Base-by-base conservation (phyloP, 768 basidiomycete species). In the Russula abietina region DNA sequence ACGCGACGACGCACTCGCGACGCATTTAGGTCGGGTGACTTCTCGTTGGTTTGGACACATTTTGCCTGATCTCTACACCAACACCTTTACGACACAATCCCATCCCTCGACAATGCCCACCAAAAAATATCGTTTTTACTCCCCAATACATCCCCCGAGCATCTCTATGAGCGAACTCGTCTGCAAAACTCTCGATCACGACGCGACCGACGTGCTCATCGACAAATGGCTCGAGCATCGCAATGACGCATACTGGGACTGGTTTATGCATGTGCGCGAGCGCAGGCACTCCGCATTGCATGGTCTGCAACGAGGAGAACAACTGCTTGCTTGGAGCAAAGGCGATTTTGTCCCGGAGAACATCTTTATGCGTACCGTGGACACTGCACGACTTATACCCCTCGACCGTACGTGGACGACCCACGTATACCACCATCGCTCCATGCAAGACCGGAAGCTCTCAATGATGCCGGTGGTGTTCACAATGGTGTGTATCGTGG, bases 181-280 rank as follows among this genome's bases (percentile, higher is more conserved):
- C 58, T 85, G 85, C 75, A 89, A 87, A 46, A 88, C 86, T 6
- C 80, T 90, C 60, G 86, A 87, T 74, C 84, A 88, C 75, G 85
- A 88, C 67, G 80, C 84, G 19, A 88, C 88, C 1, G 86, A 88
- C 75, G 79, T 83, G 76, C 83, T 90, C 68, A 89, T 90, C 75
- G 87, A 90, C 78, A 87, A 85, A 72, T 90, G 88, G 88, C 85
- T 90, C 50, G 87, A 89, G 70, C 86, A 89, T 70, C 82, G 83
- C 69, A 83, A 87, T 65, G 86, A 88, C 75, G 80, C 83, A 51
- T 89, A 89, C 71, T 82, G 83, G 72, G 86, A 88, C 58, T 90
- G 88, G 88, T 90, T 90, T 68, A 79, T 78, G 65, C 83, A 81
- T 60, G 81, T 88, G 12, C 79, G 88, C 56, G 86, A 88, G 69